A percentile compares a stretch with the other conserved stretches of the same genome.
Conservation (phyloP, 208 protist genomes). For the Acanthamoeba triangularis region DNA sequence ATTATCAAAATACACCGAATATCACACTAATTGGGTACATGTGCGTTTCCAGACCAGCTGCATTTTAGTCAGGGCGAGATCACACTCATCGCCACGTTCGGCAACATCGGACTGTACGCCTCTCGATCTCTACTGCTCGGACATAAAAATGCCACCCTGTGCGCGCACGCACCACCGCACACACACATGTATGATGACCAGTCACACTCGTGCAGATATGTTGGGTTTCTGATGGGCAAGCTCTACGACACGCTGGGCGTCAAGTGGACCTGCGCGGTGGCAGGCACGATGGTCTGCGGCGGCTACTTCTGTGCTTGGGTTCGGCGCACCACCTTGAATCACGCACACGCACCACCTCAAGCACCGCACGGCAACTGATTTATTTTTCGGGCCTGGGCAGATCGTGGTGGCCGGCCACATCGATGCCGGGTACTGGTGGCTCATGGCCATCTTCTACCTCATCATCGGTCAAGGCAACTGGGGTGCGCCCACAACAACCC, state of each 20-base stretch:
- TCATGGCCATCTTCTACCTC: slow-evolving; percentile 54
- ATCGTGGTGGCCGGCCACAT: slow-evolving; percentile 45
- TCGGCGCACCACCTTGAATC: not conserved
- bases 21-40: not conserved
- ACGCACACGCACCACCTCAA: not conserved
- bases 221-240: slow-evolving; percentile 62
- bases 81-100: slow-evolving; percentile 50
- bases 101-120: slow-evolving; percentile 45
- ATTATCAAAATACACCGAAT: not conserved
- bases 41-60: slow-evolving; percentile 1
- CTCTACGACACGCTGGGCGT: slow-evolving; percentile 61
- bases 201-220: slow-evolving; percentile 45
- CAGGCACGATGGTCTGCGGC: slow-evolving; percentile 12
- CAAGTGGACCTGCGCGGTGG: slow-evolving; percentile 42
- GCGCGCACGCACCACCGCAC: too few relatives aligned
- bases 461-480: slow-evolving; percentile 63
- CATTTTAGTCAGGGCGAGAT: slow-evolving; percentile 47
- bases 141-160: not conserved
- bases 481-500: not conserved
- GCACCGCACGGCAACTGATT: not conserved
- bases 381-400: not conserved
- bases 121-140: not conserved
- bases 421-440: slow-evolving; percentile 3
- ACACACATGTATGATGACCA: too few relatives aligned
- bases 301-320: slow-evolving; percentile 51